phyloP scores from a whole-genome alignment of 495 filamentous ascomycete species.

The Neurospora terricola region DNA sequence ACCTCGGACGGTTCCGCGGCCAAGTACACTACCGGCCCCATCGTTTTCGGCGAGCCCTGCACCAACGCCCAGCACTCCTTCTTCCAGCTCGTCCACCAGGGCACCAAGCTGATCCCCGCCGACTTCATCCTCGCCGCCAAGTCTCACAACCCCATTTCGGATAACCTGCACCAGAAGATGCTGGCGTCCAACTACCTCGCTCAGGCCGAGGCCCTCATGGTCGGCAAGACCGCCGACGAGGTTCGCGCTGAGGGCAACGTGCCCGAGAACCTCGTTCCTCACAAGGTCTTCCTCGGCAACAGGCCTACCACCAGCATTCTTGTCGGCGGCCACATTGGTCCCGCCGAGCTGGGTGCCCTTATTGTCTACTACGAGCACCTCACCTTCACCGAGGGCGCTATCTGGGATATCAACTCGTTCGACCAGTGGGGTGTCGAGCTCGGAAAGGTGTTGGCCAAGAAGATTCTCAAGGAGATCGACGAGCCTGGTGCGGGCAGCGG shows the following conservation, averaged over 20 bases:
- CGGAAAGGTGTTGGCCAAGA: slow-evolving; percentile 92
- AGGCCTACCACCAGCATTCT: slow-evolving; percentile 91
- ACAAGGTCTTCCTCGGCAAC: slow-evolving; percentile 99
- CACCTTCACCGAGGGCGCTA: slow-evolving; percentile 92
- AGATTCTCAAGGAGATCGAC: slow-evolving; percentile 73
- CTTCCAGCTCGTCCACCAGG: slow-evolving; percentile 98
- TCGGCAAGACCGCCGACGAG: slow-evolving; percentile 86
- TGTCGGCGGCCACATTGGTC: slow-evolving; percentile 81
- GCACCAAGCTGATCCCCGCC: slow-evolving; percentile 94
- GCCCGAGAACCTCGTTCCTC: slow-evolving; percentile 73
- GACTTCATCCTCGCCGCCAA: slow-evolving; percentile 95
- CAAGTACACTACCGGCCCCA: slow-evolving; percentile 89
- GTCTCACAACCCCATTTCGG: slow-evolving; percentile 89
- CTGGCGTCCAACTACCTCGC: slow-evolving; percentile 97
- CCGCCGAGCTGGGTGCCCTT: slow-evolving; percentile 81
- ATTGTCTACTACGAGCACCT: slow-evolving; percentile 99
- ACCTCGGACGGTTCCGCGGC: slow-evolving; percentile 83
- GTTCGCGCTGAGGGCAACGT: slow-evolving; percentile 76
- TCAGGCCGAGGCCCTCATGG: slow-evolving; percentile 96
- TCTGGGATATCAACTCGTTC: slow-evolving; percentile 99
- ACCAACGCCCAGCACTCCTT: slow-evolving; percentile 99
- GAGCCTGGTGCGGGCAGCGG: slow-evolving; percentile 52
- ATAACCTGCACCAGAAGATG: slow-evolving; percentile 96
- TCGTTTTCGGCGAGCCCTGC: slow-evolving; percentile 95
- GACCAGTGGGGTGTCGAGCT: slow-evolving; percentile 99